These are phyloP conservation scores for Mucor ambiguus DNA, from an alignment of 371 early-diverging fungal genomes.

Conservation along the genomic window DNA sequence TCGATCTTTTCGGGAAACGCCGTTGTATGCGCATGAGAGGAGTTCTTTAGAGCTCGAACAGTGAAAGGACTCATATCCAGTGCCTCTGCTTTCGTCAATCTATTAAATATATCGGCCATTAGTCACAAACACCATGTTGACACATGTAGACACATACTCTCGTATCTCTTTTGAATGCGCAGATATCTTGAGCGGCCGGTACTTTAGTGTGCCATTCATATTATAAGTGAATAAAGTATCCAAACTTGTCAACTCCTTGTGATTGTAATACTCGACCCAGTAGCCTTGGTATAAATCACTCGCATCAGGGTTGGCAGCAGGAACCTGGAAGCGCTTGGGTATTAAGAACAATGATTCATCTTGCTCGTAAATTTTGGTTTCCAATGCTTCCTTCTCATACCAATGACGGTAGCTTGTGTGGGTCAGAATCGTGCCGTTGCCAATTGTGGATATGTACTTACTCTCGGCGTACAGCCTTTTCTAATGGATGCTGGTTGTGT, in stretches of 20 bases:
- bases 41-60: slow-evolving; percentile 28
- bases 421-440: background rate
- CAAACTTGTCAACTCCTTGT: slow-evolving; percentile 73
- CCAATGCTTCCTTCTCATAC: slow-evolving; percentile 55
- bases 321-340: slow-evolving; percentile 30
- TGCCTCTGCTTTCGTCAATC: slow-evolving; percentile 38
- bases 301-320: slow-evolving; percentile 36
- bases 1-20: slow-evolving; percentile 13
- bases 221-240: slow-evolving; percentile 77
- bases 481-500: slow-evolving; percentile 69
- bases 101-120: slow-evolving; percentile 1
- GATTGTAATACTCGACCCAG: slow-evolving; percentile 83
- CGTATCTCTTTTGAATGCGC: slow-evolving; percentile 24
- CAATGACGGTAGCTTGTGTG: slow-evolving; percentile 61
- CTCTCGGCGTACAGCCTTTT: slow-evolving; percentile 53
- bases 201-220: slow-evolving; percentile 82
- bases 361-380: slow-evolving; percentile 29
- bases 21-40: background rate
- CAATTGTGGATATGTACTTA: slow-evolving; percentile 19
- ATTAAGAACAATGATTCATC: slow-evolving; percentile 29
- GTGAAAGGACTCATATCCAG: slow-evolving; percentile 57
- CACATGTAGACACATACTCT: slow-evolving; percentile 16
- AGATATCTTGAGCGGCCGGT: slow-evolving; percentile 46
- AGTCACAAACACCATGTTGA: background rate
- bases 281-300: slow-evolving; percentile 56